Percentiles rank a stretch among this genome's conserved stretches.
phyloP scores from a whole-genome alignment of 768 basidiomycete genomes.

The Boletus huronensis region DNA sequence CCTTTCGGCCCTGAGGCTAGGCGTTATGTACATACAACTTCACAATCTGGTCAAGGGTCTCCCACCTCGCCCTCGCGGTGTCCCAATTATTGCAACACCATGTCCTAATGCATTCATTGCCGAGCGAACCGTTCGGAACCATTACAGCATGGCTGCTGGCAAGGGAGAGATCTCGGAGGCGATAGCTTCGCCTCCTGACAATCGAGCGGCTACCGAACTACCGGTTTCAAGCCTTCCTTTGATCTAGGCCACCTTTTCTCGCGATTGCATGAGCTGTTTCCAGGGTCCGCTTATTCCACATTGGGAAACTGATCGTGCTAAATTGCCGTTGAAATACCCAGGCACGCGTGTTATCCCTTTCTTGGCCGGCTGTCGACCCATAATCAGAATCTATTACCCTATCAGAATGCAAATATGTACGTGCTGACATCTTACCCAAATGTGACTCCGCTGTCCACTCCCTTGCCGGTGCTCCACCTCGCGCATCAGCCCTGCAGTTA shows the following conservation, averaged over 20 bases:
- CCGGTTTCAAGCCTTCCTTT: conserved; percentile 29
- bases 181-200: conserved; percentile 32
- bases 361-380: conserved; percentile 6
- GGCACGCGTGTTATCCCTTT: conserved; percentile 26
- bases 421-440: conserved; percentile 2
- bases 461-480: no score
- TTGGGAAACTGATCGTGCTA: conserved; percentile 23
- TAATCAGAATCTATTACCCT: conserved; percentile 21
- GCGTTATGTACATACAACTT: conserved; percentile 10
- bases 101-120: conserved; percentile 26
- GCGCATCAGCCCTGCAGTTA: conserved; percentile 18
- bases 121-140: conserved; percentile 26
- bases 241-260: conserved; percentile 25
- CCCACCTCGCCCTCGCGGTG: conserved; percentile 13
- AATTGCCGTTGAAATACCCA: conserved; percentile 25
- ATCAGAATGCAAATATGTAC: conserved; percentile 28
- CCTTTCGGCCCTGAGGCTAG: conserved; percentile 12
- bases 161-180: conserved; percentile 33
- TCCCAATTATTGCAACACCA: conserved; percentile 18
- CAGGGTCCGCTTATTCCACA: conserved; percentile 31
- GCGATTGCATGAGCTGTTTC: conserved; percentile 28
- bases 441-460: no score
- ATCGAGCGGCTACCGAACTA: conserved; percentile 30
- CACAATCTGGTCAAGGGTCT: conserved; percentile 9
- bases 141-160: conserved; percentile 32